Evolutionary conservation across 495 filamentous ascomycete species (phyloP), one percentile per base, ranked within the genome.

Genomic region (Neurospora sp.): DNA sequence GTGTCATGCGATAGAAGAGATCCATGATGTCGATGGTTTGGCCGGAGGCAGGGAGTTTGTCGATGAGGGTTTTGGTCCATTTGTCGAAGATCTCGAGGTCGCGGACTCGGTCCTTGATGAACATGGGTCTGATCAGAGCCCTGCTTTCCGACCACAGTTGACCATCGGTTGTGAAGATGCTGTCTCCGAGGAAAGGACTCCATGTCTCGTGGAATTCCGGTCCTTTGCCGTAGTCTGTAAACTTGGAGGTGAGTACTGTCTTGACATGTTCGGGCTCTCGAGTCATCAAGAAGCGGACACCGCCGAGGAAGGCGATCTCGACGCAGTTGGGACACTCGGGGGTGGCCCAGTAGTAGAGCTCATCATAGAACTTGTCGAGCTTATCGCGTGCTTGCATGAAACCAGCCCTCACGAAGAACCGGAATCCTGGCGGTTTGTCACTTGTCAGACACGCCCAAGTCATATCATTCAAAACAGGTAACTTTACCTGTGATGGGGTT

Each of bases 91-190:
- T 87, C 31, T 84, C 79, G 10, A 82, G 74, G 69, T 82, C 76
- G 41, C 73, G 75, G 2, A 89, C 74, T 12, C 85, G 83, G 70
- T 88, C 84, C 71, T 86, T 87, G 78, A 88, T 79, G 75, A 89
- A 89, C 81, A 88, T 87, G 8, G 87, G 87, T 41, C 87, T 81
- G 72, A 89, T 85, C 74, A 89, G 77, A 40, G 81, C 80, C 7
- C 87, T 79, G 44, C 84, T 86, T 31, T 86, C 78, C 16, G 86
- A 83, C 87, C 87, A 90, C 12, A 78, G 74, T 68, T 84, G 79
- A n/a, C 85, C 84, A 70, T 90, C 87, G 2, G 85, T 87, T 1
- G 86, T 86, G 75, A 90, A 90, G 76, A 90, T 89, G 73, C 84
- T 82, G 70, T 88, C 82, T 3, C 88, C 87, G 6, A 90, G 80